phyloP scores from a whole-genome alignment of 352 stramenopile species.

The Globisporangium viniferum region DNA sequence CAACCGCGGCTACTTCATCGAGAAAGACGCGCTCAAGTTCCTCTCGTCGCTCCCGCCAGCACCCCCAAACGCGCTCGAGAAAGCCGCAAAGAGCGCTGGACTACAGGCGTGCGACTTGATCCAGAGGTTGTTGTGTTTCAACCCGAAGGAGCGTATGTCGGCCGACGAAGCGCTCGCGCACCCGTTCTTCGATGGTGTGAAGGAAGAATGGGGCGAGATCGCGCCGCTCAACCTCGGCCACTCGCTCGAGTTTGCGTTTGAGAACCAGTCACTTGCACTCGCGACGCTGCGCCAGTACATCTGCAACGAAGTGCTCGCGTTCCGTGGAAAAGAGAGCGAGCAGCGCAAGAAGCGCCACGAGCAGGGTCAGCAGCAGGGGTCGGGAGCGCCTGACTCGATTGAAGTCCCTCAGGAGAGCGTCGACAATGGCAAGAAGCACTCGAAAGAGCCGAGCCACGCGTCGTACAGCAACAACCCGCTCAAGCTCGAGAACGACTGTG shows the following conservation, averaged over 20 bases:
- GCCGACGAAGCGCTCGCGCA: slow-evolving; percentile 87
- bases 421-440: not conserved
- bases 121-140: slow-evolving; percentile 86
- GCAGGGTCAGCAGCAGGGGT: slow-evolving; percentile 1
- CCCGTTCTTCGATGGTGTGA: slow-evolving; percentile 86
- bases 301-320: slow-evolving; percentile 71
- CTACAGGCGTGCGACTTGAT: slow-evolving; percentile 77
- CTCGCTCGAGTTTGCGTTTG: slow-evolving; percentile 83
- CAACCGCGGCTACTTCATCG: slow-evolving; percentile 64
- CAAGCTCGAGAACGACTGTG: slow-evolving; percentile 58
- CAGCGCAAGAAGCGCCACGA: slow-evolving; percentile 31
- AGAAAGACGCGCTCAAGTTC: slow-evolving; percentile 85
- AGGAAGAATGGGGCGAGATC: slow-evolving; percentile 87
- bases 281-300: slow-evolving; percentile 74
- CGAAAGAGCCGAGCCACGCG: not conserved
- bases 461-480: slow-evolving; percentile 6
- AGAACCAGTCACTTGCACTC: slow-evolving; percentile 69
- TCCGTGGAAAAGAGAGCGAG: slow-evolving; percentile 33
- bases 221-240: slow-evolving; percentile 49
- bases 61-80: slow-evolving; percentile 51
- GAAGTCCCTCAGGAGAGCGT: not conserved
- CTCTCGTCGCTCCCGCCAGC: slow-evolving; percentile 65
- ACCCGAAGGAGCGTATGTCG: slow-evolving; percentile 88
- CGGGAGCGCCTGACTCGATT: too few relatives aligned
- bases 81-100: slow-evolving; percentile 40